Base-by-base conservation (phyloP, 2,329 filamentous ascomycete genomes). In the Epichloe hybrida region DNA sequence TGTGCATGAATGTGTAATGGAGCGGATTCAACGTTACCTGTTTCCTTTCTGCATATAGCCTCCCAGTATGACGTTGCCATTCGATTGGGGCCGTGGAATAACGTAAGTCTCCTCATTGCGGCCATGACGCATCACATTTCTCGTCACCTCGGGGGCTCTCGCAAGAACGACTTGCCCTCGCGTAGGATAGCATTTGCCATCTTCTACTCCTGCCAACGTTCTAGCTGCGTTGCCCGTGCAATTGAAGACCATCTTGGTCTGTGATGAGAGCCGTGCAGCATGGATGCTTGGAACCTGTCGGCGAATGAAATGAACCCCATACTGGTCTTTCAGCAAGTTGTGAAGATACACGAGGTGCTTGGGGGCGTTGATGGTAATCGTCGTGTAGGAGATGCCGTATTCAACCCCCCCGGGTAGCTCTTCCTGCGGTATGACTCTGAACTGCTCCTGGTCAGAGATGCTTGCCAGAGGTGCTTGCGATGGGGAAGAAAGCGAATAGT, bases 31-130 rank as follows among this genome's bases (percentile, higher is more conserved):
- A 31, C 64, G 0, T 52, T 51, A 66, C 65, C 57, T 57, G 8
- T 55, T 54, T 20, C 64, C 60, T 48, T 65, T 65, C 49, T 70
- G 67, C 60, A 67, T 64, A 50, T 67, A 72, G 4, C 69, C 69
- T 5, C 69, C 68, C 1, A 70, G 58, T 34, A 64, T 58, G 6
- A 59, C 60, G 40, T 62, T 55, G 20, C 61, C 67, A 8, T 68
- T 65, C 0, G 68, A 69, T 7, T 57, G 57, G 0, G 66, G 64
- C 1, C 66, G 59, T 0, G 67, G 67, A 44, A 71, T 70, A 4
- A 70, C 58, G 50, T 71, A 70, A 0, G 69, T 70, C 51, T 69
- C 65, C 42, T 68, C 68, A 49, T 66, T 63, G 23, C 59, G 61
- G 0, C 66, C 66, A 46, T 70, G 65, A 1, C 62, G 59, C 69